Conservation (phyloP, 139 green algal genomes). For the Pleodorina starrii region DNA sequence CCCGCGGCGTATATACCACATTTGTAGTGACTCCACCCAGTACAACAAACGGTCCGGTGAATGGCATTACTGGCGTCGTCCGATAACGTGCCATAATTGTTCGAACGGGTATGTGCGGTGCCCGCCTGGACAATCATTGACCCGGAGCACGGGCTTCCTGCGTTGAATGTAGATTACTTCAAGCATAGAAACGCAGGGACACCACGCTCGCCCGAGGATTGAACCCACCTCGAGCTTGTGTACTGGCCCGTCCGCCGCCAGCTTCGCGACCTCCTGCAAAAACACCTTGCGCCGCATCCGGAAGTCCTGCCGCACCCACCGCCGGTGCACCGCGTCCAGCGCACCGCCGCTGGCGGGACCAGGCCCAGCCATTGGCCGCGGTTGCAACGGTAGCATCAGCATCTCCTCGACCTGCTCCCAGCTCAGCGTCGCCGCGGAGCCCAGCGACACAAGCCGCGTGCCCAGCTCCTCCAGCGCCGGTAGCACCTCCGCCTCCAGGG, state of each 20-base stretch:
- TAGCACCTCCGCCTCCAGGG: slow-evolving; percentile 67
- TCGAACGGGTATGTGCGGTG: no score
- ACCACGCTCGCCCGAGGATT: no score
- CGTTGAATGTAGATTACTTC: no score
- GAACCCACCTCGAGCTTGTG: slow-evolving; percentile 74
- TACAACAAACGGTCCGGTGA: no score
- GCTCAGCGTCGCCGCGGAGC: slow-evolving; percentile 59
- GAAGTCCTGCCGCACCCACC: slow-evolving; percentile 78
- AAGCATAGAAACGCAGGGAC: no score
- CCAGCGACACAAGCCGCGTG: slow-evolving; percentile 51
- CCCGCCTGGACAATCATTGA: no score
- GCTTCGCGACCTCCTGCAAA: slow-evolving; percentile 75
- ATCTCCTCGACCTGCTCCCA: slow-evolving; percentile 79
- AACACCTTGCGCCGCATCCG: slow-evolving; percentile 71
- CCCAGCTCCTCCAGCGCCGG: slow-evolving; percentile 64
- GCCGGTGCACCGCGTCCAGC: slow-evolving; percentile 49
- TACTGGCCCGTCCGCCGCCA: slow-evolving; percentile 69
- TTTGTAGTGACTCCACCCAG: no score
- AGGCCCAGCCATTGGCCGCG: slow-evolving; percentile 31
- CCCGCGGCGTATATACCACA: no score
- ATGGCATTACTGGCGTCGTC: no score
- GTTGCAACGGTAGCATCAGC: slow-evolving; percentile 73
- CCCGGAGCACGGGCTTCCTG: no score
- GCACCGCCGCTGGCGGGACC: neutral
- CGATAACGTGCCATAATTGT: no score